Evolutionary conservation across 768 basidiomycete genomes (phyloP), one percentile per base, ranked within the genome.

Genomic region (Podaxis sp.): DNA sequence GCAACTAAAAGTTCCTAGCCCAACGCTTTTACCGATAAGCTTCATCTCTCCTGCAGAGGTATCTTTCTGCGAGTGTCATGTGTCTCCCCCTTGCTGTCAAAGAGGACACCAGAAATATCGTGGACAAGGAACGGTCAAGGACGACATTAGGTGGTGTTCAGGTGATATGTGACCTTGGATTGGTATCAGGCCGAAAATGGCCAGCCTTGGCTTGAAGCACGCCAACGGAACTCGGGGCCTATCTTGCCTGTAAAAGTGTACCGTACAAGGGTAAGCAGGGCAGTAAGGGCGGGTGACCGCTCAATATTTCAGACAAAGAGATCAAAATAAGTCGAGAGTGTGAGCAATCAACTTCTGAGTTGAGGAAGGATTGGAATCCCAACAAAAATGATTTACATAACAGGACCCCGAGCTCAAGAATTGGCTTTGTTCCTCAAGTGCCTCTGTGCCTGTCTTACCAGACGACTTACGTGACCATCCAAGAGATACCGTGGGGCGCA

Each of bases 151-250:
- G 55, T 53, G 13, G 1, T 12, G 13, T 62, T 62, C 41, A 62
- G 33, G 13, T 22, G 60, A 17, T 40, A 22, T 26, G 55, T 62
- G 20, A 62, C 54, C 24, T 55, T 17, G 60, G 28, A 20, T 55
- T 55, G 8, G 49, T 62, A 26, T 62, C 60, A 30, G 44, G 44
- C 60, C 38, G 55, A 56, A 28, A 44, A 11, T 56, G 55, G 28
- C 60, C 60, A 30, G 60, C 60, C 30, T 55, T 62, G 53, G 53
- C 60, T 17, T 55, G 60, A 26, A 62, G 33, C 7, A 48, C 44
- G 12, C 60, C 60, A 3, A 62, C 55, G 24, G 33, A 62, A 62
- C 5, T 52, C 60, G 10, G 55, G 50, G 22, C 60, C 60, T 46
- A 56, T 62, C 44, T 53, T 56, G 4, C 53, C 60, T 2, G 60